Conservation (phyloP, 257 asterid species). For the Nyctanthes arbortristis region DNA sequence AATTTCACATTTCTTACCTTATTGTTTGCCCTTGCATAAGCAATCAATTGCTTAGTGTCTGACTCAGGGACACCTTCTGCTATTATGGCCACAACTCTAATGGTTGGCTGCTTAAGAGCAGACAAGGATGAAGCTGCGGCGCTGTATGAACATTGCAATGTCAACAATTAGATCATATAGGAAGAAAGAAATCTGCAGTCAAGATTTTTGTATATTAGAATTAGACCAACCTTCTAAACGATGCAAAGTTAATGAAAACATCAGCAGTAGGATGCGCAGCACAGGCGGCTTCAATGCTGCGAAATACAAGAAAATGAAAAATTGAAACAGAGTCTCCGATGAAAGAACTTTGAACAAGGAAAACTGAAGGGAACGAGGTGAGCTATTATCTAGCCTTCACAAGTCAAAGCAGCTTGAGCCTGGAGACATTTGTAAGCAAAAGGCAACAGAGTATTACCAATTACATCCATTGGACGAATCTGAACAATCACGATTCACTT, state of each 20-base stretch:
- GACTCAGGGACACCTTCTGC: constrained; percentile 99
- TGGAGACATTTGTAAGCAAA: neutral
- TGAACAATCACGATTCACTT: neutral
- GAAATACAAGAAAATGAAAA: constrained; percentile 24
- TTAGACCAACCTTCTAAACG: constrained; percentile 82
- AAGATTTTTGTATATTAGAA: constrained; percentile 11
- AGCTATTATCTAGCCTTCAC: neutral
- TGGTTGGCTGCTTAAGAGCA: constrained; percentile 98
- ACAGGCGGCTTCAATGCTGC: constrained; percentile 92
- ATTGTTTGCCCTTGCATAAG: constrained; percentile 94
- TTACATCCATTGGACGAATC: neutral
- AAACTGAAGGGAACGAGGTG: neutral
- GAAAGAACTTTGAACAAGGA: neutral
- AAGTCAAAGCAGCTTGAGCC: neutral
- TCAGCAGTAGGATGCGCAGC: constrained; percentile 98
- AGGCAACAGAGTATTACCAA: neutral
- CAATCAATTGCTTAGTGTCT: constrained; percentile 93
- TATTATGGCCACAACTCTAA: constrained; percentile 92
- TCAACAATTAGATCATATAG: constrained; percentile 16
- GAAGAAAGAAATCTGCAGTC: constrained; percentile 23
- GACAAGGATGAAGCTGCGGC: constrained; percentile 99
- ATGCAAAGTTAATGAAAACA: constrained; percentile 98
- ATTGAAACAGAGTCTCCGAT: neutral
- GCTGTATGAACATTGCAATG: constrained; percentile 48
- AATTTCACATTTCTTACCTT: constrained; percentile 47